Evolutionary conservation across 1,284 basidiomycete genomes (phyloP).

Genomic region (Stygiomarasmius scandens): DNA sequence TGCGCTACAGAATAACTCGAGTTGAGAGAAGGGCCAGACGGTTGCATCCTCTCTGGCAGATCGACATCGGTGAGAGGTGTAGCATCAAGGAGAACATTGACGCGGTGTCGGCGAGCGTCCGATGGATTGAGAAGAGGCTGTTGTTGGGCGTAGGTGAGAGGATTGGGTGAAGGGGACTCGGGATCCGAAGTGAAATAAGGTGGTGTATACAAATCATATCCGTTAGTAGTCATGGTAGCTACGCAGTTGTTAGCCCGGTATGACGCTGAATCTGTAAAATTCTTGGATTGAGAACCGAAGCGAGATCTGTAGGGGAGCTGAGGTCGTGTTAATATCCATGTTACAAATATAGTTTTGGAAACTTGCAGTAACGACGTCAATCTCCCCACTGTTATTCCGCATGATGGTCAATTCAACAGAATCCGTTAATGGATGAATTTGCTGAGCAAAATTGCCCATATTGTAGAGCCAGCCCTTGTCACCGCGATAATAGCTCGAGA

Average conservation of each 20-base stretch:
- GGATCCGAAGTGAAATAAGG: slow-evolving; percentile 11
- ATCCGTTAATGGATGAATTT: slow-evolving; percentile 56
- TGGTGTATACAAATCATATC: slow-evolving; percentile 47
- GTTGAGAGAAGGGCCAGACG: slow-evolving; percentile 38
- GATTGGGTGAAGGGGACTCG: slow-evolving; percentile 18
- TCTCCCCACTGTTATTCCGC: slow-evolving; percentile 40
- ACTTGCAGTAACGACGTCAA: slow-evolving; percentile 48
- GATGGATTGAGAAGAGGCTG: slow-evolving; percentile 39
- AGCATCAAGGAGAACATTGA: slow-evolving; percentile 55
- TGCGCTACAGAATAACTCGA: slow-evolving; percentile 55
- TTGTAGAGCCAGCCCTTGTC: slow-evolving; percentile 55
- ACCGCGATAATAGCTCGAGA: slow-evolving; percentile 41
- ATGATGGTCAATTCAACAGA: slow-evolving; percentile 51
- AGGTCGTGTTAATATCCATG: neutral
- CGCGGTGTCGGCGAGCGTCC: slow-evolving; percentile 40
- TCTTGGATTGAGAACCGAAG: slow-evolving; percentile 41
- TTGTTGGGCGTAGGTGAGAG: slow-evolving; percentile 47
- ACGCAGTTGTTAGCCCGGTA: slow-evolving; percentile 58
- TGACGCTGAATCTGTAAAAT: slow-evolving; percentile 53
- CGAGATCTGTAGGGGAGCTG: slow-evolving; percentile 64
- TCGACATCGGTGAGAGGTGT: slow-evolving; percentile 48
- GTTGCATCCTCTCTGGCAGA: slow-evolving; percentile 51
- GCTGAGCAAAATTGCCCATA: slow-evolving; percentile 65
- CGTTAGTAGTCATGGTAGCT: slow-evolving; percentile 53
- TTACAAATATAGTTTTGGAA: neutral